Base-by-base conservation (phyloP, 2,329 filamentous ascomycete species). In the Aspergillus sp. region DNA sequence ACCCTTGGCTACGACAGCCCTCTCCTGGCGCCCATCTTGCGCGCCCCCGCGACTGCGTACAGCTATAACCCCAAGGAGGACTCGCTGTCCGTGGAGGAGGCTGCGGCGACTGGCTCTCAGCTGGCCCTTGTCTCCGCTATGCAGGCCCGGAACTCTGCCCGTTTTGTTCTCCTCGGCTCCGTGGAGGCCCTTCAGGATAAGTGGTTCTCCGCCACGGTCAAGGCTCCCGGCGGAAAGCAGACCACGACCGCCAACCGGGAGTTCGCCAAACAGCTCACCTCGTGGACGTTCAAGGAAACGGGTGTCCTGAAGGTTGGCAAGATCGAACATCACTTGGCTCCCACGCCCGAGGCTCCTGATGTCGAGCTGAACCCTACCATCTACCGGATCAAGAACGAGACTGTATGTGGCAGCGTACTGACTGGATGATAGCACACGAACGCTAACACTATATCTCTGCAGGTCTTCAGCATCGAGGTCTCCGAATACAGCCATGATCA, bases 351-450 rank as follows among this genome's bases (percentile, higher is more conserved):
- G 53, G 72, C 58, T 71, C 77, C 68, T 57, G 83, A 58, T 2
- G 69, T 72, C 48, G 69, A 72, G 43, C 52, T 73, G 53, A 97
- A 97, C 78, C 92, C 93, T 9, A 83, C 78, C 51, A 92, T 97
- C 61, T 99, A 99, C 78, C 85, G 94, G 60, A 86, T 99, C 71
- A 99, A 97, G 83, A 96, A 91, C 75, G 88, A 97, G 68, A 92
- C 97, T 64, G 92, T 96, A 83, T 70, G 91, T 89, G 45, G 40
- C 44, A 7, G 48, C 16, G 2, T 45, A 23, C 19, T 19, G 25
- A 11, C 5, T n/a, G 44, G 14, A 52, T 47, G 31, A 16, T 29
- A 45, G 25, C 20, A 43, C 47, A 45, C 20, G 45, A 45, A 51
- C 56, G 57, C 66, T 76, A 62, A 72, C 49, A 51, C 55, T 6